These are phyloP conservation scores for Agarophyton chilense DNA, from an alignment of 23 red algal species.

Conservation along the genomic window DNA sequence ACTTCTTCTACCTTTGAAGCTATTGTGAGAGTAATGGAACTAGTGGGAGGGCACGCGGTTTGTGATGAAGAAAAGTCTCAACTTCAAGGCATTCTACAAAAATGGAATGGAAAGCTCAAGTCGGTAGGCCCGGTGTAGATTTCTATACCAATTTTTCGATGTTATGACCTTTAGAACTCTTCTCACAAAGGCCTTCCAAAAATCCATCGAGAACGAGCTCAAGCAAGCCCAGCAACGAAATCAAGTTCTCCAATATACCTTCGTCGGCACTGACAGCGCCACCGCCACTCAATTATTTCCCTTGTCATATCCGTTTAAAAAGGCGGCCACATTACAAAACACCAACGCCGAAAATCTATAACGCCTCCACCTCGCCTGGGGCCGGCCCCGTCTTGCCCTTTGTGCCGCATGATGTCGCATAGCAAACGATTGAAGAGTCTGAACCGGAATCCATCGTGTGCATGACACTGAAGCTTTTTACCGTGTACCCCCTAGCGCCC, in stretches of 20 bases:
- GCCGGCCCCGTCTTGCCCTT: background rate
- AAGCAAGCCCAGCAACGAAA: background rate
- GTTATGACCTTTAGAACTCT: too few relatives aligned
- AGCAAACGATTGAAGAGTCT: background rate
- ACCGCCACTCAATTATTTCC: background rate
- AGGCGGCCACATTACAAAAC: background rate
- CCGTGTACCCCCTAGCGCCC: conserved; percentile 1
- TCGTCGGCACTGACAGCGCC: background rate
- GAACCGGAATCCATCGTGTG: conserved; percentile 19
- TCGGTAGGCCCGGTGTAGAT: too few relatives aligned
- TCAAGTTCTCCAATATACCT: background rate
- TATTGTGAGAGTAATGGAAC: too few relatives aligned
- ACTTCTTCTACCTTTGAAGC: too few relatives aligned
- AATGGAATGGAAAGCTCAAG: too few relatives aligned
- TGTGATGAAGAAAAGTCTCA: too few relatives aligned
- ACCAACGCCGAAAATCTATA: background rate
- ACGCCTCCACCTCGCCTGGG: background rate
- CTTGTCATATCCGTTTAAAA: background rate
- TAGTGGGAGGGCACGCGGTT: too few relatives aligned
- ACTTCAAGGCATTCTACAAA: too few relatives aligned
- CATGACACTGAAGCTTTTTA: conserved; percentile 9
- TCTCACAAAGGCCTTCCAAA: background rate
- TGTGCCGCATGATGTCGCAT: background rate
- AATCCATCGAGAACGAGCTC: background rate
- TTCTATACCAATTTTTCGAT: too few relatives aligned